These are phyloP conservation scores for Volvox reticuliferus DNA, from an alignment of 139 green algal genomes.

Conservation along the genomic window DNA sequence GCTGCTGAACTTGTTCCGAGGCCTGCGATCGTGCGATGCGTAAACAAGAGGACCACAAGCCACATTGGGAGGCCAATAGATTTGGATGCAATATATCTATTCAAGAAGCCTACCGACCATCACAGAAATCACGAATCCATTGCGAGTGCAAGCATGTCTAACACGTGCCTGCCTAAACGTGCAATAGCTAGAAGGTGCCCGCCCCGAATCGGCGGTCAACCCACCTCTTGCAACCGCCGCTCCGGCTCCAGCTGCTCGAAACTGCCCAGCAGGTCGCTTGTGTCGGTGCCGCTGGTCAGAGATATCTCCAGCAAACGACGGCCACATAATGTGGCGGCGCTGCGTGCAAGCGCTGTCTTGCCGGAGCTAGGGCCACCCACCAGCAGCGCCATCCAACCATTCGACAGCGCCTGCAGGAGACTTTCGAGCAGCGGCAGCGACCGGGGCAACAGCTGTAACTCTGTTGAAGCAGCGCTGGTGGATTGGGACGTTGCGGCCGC, in stretches of 20 bases:
- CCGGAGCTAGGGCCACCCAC: constrained; percentile 70
- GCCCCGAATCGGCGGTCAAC: background rate
- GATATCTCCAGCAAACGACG: constrained; percentile 83
- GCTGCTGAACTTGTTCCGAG: constrained; percentile 36
- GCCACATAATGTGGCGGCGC: constrained; percentile 71
- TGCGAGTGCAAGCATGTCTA: too few species aligned
- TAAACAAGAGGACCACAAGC: too few species aligned
- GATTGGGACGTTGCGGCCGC: background rate
- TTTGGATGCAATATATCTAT: too few species aligned
- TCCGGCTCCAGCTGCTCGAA: constrained; percentile 94
- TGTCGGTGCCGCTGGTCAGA: constrained; percentile 93
- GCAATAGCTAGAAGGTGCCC: too few species aligned
- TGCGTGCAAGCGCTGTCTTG: constrained; percentile 80
- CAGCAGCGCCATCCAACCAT: constrained; percentile 85
- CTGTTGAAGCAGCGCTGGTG: background rate
- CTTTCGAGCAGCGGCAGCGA: constrained; percentile 82
- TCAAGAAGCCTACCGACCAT: too few species aligned
- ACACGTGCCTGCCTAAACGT: too few species aligned
- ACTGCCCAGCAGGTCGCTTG: constrained; percentile 94
- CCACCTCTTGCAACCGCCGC: constrained; percentile 64
- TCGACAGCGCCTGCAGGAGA: constrained; percentile 53
- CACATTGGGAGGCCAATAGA: too few species aligned
- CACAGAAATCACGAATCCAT: too few species aligned
- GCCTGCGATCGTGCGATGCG: constrained; percentile 19
- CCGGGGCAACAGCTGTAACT: constrained; percentile 70